Evolutionary conservation across 768 basidiomycete species (phyloP).

Genomic region (Trametes maxima): DNA sequence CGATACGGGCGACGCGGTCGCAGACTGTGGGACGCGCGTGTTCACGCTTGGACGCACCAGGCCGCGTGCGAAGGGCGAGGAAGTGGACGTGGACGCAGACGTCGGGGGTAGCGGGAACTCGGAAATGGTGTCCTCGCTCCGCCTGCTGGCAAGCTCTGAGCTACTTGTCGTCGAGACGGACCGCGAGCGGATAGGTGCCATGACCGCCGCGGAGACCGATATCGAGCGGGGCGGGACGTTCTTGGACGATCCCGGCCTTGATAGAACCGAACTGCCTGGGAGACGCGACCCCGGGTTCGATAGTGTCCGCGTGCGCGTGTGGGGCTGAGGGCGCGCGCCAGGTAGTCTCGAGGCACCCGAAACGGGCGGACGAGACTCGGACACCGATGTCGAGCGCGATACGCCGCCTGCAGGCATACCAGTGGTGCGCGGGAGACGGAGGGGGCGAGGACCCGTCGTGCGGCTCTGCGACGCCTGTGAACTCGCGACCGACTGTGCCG

Average conservation of each 20-base stretch:
- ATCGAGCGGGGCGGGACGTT: slow-evolving; percentile 14
- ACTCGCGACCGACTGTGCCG: slow-evolving; percentile 16
- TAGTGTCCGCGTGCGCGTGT: slow-evolving; percentile 16
- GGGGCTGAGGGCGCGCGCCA: neutral
- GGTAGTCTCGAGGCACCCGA: slow-evolving; percentile 2
- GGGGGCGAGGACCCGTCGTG: slow-evolving; percentile 25
- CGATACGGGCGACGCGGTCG: neutral
- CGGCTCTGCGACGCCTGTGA: slow-evolving; percentile 13
- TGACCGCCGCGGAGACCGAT: slow-evolving; percentile 2
- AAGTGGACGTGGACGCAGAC: no score
- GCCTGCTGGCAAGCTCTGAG: neutral
- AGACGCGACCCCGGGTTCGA: slow-evolving; percentile 19
- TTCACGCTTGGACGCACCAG: slow-evolving; percentile 4
- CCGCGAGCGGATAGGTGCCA: slow-evolving; percentile 16
- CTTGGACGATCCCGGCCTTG: neutral
- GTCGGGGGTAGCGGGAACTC: slow-evolving; percentile 16
- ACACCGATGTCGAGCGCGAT: slow-evolving; percentile 16
- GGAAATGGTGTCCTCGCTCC: slow-evolving; percentile 6
- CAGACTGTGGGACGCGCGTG: slow-evolving; percentile 5
- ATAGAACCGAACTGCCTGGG: neutral
- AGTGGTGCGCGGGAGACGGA: slow-evolving; percentile 28
- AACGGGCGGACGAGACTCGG: slow-evolving; percentile 11
- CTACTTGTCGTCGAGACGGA: neutral
- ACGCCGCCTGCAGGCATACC: neutral
- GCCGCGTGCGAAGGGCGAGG: neutral